Evolutionary conservation across 768 basidiomycete species (phyloP), one percentile per base, ranked within the genome.

Genomic region (Hypsizygus marmoreus): DNA sequence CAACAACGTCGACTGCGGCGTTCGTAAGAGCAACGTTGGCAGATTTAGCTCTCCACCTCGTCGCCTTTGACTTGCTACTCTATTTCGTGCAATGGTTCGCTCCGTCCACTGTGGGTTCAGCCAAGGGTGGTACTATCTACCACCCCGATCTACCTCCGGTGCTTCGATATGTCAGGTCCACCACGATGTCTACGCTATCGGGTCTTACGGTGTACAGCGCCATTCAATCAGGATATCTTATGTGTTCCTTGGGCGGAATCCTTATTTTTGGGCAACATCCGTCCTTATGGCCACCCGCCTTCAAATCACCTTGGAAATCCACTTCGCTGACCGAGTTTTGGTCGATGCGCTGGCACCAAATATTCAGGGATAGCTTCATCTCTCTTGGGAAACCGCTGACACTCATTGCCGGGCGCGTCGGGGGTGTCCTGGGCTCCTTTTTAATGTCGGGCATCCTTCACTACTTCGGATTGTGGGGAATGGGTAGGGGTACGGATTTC

Each of bases 291-390:
- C 86, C 86, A 0, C 85, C 82, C 1, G 47, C 81, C 17, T 85
- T 86, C 60, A 66, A 77, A 43, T 40, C 64, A 5, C 86, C 86
- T 3, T 87, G 77, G 76, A 31, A 58, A 8, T 60, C 80, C 0
- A 79, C 78, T 3, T 86, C 83, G 4, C 62, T 88, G n/a, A 60
- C 67, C 28, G 74, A 81, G 17, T 79, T 84, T 45, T 88, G 86
- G 87, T 69, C 74, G 3, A 59, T 50, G 44, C 65, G 75, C n/a
- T 88, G 87, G 86, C 86, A 88, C 53, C 84, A 86, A 54, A 48
- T 80, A 4, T 83, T 86, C 56, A 74, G 84, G 8, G 74, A 81
- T 33, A 55, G 62, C 28, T 86, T 88, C 54, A 62, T 84, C 31
- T 62, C 59, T 10, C 49, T 80, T n/a, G 84, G 83, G 10, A 66